Evolutionary conservation across 257 asterid species (phyloP), one percentile per base, ranked within the genome.

Genomic region (Coffea eugenioides): DNA sequence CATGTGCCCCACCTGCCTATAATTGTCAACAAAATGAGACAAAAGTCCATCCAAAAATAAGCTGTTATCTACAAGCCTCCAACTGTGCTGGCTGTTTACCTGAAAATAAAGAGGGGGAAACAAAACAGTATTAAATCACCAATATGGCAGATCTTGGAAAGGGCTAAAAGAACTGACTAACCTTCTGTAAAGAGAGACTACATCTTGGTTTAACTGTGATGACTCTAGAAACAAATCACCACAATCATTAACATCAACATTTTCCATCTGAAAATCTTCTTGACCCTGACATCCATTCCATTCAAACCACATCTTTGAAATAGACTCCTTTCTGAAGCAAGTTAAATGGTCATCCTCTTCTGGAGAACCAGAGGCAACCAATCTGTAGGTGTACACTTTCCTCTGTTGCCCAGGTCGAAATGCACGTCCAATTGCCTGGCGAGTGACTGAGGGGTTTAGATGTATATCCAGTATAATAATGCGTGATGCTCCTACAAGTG

Each of bases 371-470:
- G 87, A 75, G 18, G 98, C 95, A 23, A 96, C 87, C 90, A 96
- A 71, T 72, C 98, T 90, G 68, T 96, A 94, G 2, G 86, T 79
- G 46, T 87, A 92, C 0, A 96, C 99, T 90, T 96, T 96, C 90
- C 83, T 91, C 81, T 76, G 80, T 86, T 96, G 99, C 43, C 98
- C 98, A 2, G 99, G 99, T 77, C 99, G 86, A 82, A 90, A 94
- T 78, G 98, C 98, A 43, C 99, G 97, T 21, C 99, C 99, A 21
- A 96, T 89, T 52, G 97, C 99, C 82, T 96, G 99, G 65, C 98
- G 98, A 23, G 97, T 94, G 2, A 96, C 92, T 9, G 99, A 96
- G 4, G 99, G 98, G 85, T 94, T 96, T 77, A 96, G 69, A 80
- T 90, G 98, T 36, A 94, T 88, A 16, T 96, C 98, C 79, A 96